These are phyloP conservation scores for Wakefieldia striispora DNA, from an alignment of 768 basidiomycete genomes.

Conservation along the genomic window DNA sequence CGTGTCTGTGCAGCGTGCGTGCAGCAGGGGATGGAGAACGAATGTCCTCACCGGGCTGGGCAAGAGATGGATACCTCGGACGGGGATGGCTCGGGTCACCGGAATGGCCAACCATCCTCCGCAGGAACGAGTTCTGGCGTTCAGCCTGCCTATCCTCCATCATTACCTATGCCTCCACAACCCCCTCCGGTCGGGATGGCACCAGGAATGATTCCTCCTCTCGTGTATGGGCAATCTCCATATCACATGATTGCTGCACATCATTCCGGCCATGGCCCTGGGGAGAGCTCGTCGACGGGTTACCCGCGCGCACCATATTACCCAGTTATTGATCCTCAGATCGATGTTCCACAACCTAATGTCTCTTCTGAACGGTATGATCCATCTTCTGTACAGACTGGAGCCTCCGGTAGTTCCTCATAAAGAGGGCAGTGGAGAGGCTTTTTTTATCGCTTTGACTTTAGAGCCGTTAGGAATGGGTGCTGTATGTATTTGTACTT, in stretches of 20 bases:
- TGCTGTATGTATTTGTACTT: too few species aligned
- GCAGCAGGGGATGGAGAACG: constrained; percentile 42
- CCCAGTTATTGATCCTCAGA: constrained; percentile 41
- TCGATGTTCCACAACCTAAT: constrained; percentile 30
- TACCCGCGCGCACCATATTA: constrained; percentile 34
- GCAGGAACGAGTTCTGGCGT: constrained; percentile 1
- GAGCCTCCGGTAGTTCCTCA: constrained; percentile 8
- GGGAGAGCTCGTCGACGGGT: constrained; percentile 26
- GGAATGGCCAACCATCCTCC: not conserved
- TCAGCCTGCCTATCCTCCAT: constrained; percentile 15
- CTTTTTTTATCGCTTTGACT: too few species aligned
- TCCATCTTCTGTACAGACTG: constrained; percentile 17
- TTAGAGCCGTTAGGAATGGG: too few species aligned
- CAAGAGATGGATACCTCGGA: constrained; percentile 27
- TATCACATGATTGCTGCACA: constrained; percentile 29
- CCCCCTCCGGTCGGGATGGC: constrained; percentile 16
- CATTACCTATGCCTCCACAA: constrained; percentile 15
- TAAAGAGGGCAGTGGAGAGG: constrained; percentile 4
- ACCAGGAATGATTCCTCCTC: constrained; percentile 22
- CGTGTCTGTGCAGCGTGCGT: constrained; percentile 45
- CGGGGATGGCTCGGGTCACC: constrained; percentile 16
- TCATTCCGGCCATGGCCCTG: constrained; percentile 15
- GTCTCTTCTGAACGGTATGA: constrained; percentile 35
- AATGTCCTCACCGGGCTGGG: constrained; percentile 42
- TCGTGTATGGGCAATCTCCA: constrained; percentile 27